Conservation (phyloP, 2,329 filamentous ascomycete genomes). For the Penicillium sp. region DNA sequence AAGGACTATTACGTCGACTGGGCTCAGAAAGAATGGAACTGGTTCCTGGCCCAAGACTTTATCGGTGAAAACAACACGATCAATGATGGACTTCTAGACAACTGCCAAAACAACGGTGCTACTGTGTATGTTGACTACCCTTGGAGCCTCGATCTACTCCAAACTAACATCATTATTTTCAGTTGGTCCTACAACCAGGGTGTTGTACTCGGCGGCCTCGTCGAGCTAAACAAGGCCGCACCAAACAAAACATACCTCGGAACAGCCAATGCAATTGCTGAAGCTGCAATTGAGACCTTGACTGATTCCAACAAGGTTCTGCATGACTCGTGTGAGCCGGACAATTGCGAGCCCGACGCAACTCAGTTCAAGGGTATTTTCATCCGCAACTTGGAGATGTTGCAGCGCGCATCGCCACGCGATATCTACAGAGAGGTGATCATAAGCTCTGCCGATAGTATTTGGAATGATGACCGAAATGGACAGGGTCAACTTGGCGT, state of each 20-base stretch:
- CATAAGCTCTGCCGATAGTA: constrained; percentile 60
- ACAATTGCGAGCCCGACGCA: constrained; percentile 48
- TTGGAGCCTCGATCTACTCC: not conserved
- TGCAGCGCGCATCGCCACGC: constrained; percentile 54
- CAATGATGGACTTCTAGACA: constrained; percentile 53
- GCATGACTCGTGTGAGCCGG: constrained; percentile 54
- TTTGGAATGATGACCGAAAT: constrained; percentile 62
- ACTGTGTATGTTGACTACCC: constrained; percentile 24
- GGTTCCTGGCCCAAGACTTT: constrained; percentile 51
- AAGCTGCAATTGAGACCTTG: constrained; percentile 51
- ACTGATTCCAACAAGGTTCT: constrained; percentile 50
- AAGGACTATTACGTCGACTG: constrained; percentile 44
- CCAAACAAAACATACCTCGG: constrained; percentile 44
- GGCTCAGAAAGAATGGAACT: constrained; percentile 51
- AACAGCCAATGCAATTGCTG: constrained; percentile 50
- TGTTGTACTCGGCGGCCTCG: constrained; percentile 57
- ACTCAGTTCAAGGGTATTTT: constrained; percentile 73
- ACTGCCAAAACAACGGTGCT: constrained; percentile 51
- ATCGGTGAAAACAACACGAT: constrained; percentile 50
- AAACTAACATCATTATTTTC: not conserved
- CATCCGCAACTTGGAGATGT: constrained; percentile 59
- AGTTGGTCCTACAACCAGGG: constrained; percentile 61
- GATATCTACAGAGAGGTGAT: constrained; percentile 56
- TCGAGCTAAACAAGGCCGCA: constrained; percentile 50
- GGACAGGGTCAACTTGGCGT: constrained; percentile 55